A percentile compares a stretch with the other conserved stretches of the same genome.
Evolutionary conservation across 192 early-diverging fungal species (phyloP).

Genomic region (Funneliformis mosseae): DNA sequence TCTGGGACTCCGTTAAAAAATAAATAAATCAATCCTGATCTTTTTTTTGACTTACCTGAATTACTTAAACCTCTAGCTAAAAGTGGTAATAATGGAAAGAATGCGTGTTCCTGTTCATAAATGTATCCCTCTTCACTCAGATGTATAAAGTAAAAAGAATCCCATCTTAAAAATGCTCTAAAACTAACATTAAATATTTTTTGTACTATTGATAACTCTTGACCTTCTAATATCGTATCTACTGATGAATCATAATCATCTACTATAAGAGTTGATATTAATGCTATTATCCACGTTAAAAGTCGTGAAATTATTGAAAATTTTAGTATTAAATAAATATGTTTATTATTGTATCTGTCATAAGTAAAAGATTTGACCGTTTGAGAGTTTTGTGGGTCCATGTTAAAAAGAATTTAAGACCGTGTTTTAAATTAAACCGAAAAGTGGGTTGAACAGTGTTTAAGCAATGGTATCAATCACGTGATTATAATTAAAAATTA

Average conservation of each 20-base stretch:
- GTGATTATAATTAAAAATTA: too few species aligned
- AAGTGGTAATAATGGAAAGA: slow-evolving; percentile 79
- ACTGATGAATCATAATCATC: slow-evolving; percentile 65
- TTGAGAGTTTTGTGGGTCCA: not conserved
- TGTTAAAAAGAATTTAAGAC: not conserved
- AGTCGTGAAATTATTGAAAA: slow-evolving; percentile 51
- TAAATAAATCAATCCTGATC: not conserved
- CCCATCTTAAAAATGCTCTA: slow-evolving; percentile 80
- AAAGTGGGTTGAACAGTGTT: too few species aligned
- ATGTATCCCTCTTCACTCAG: slow-evolving; percentile 78
- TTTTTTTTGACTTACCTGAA: slow-evolving; percentile 39
- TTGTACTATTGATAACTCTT: slow-evolving; percentile 18
- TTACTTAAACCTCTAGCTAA: slow-evolving; percentile 58
- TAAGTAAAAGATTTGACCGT: not conserved
- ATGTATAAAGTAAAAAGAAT: slow-evolving; percentile 83
- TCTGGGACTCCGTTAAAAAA: not conserved
- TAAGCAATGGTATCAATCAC: too few species aligned
- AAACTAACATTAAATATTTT: slow-evolving; percentile 39
- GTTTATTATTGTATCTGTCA: not conserved
- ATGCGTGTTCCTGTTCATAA: slow-evolving; percentile 89
- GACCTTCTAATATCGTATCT: slow-evolving; percentile 38
- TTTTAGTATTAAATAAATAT: slow-evolving; percentile 1
- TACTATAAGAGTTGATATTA: slow-evolving; percentile 49
- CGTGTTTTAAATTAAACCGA: too few species aligned
- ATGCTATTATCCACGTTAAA: slow-evolving; percentile 48